Conservation (phyloP, 805 yeast species). For the Komagataella mondaviorum region DNA sequence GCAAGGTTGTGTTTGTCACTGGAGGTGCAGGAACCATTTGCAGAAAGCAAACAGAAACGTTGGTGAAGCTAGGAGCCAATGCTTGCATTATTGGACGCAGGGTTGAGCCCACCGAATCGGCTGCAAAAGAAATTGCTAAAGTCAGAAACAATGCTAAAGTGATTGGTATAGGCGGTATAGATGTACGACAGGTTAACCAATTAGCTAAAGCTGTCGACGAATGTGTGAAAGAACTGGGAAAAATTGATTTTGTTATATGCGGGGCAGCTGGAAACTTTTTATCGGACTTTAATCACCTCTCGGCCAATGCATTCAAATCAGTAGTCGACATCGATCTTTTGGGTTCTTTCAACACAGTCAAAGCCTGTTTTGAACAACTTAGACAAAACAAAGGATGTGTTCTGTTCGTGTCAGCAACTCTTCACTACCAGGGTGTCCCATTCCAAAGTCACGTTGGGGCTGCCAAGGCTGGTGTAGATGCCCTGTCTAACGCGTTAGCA, state of each 20-base stretch:
- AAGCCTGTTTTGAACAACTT: conserved; percentile 63
- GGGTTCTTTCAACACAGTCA: conserved; percentile 83
- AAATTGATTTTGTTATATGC: conserved; percentile 77
- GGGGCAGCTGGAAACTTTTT: conserved; percentile 96
- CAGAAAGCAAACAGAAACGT: conserved; percentile 76
- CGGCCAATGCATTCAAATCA: conserved; percentile 78
- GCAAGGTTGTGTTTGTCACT: conserved; percentile 81
- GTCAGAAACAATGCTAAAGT: conserved; percentile 53
- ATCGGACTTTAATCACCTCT: conserved; percentile 62
- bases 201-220: conserved; percentile 47
- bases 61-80: conserved; percentile 73
- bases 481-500: conserved; percentile 70
- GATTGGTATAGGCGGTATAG: conserved; percentile 57
- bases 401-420: conserved; percentile 75
- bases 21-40: conserved; percentile 98
- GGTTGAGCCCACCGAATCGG: conserved; percentile 45
- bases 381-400: conserved; percentile 55
- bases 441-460: conserved; percentile 87
- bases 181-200: conserved; percentile 61
- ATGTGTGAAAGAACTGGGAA: conserved; percentile 59
- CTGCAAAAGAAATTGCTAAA: conserved; percentile 50
- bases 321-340: conserved; percentile 79
- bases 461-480: conserved; percentile 93
- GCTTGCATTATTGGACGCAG: conserved; percentile 82
- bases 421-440: conserved; percentile 83